Conservation (phyloP, 345 rosid genomes). For the Adansonia digitata region DNA sequence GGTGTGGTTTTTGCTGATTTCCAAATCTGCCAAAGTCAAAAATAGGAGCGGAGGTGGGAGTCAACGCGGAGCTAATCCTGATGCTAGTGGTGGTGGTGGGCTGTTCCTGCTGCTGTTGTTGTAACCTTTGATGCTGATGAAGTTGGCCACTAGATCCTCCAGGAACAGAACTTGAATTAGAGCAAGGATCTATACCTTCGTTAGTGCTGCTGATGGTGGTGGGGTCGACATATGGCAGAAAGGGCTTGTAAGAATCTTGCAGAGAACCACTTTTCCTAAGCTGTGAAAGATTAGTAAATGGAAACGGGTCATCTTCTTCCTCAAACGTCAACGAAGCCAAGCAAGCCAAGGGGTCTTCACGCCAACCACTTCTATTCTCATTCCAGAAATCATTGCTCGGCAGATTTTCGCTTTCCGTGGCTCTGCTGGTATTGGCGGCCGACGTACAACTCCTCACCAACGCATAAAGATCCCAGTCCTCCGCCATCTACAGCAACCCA, state of each 20-base stretch:
- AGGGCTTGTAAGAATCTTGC: constrained; percentile 53
- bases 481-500: constrained; percentile 26
- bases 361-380: not conserved
- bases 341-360: constrained; percentile 29
- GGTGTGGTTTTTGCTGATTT: constrained; percentile 21
- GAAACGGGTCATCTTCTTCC: constrained; percentile 31
- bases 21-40: constrained; percentile 28
- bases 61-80: not conserved
- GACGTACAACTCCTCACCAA: constrained; percentile 65
- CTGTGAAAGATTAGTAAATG: constrained; percentile 24
- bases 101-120: constrained; percentile 21
- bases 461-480: constrained; percentile 82
- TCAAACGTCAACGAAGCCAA: constrained; percentile 35
- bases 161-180: constrained; percentile 20
- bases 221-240: constrained; percentile 21
- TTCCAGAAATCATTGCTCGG: not conserved
- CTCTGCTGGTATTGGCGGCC: not conserved
- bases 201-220: constrained; percentile 4
- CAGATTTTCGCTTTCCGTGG: not conserved
- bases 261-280: constrained; percentile 24
- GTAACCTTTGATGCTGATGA: constrained; percentile 18
- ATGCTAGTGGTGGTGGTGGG: not conserved
- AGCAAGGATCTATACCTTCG: constrained; percentile 14
- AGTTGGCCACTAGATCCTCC: constrained; percentile 15
- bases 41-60: constrained; percentile 21